Conservation (phyloP, 2,329 filamentous ascomycete genomes). For the Fusarium falciforme region DNA sequence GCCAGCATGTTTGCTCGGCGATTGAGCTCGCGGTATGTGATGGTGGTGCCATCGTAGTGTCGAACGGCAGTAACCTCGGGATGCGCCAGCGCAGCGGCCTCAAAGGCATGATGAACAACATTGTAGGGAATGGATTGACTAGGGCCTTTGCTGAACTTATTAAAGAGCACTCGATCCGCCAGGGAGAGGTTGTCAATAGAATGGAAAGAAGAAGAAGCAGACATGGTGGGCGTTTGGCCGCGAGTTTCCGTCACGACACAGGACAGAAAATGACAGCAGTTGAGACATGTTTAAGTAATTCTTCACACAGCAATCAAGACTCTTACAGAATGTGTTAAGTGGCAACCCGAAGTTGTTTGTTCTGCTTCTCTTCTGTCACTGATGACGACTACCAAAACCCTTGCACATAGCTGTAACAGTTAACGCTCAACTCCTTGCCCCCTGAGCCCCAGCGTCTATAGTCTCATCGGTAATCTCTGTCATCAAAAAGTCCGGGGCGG, state of each 20-base stretch:
- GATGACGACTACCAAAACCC: neutral
- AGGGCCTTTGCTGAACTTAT: conserved; percentile 25
- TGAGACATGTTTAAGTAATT: neutral
- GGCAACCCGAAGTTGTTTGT: neutral
- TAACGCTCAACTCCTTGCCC: neutral
- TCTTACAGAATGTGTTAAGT: neutral
- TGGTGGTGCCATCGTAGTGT: conserved; percentile 32
- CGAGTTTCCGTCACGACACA: neutral
- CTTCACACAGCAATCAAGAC: neutral
- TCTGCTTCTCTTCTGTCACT: neutral
- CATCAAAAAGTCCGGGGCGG: neutral
- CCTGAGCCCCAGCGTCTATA: neutral
- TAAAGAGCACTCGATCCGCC: conserved; percentile 30
- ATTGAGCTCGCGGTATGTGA: conserved; percentile 31
- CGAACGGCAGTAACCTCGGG: conserved; percentile 21
- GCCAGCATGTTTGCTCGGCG: conserved; percentile 32
- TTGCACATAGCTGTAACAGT: neutral
- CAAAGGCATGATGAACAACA: conserved; percentile 32
- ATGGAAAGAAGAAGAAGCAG: conserved; percentile 18
- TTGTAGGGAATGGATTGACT: conserved; percentile 19
- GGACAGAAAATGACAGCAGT: neutral
- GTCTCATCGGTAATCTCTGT: neutral
- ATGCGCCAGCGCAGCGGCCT: conserved; percentile 33
- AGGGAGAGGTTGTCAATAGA: conserved; percentile 27
- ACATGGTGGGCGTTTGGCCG: conserved; percentile 12